phyloP scores from a whole-genome alignment of 2,329 filamentous ascomycete species.

The Aspergillus texensis region DNA sequence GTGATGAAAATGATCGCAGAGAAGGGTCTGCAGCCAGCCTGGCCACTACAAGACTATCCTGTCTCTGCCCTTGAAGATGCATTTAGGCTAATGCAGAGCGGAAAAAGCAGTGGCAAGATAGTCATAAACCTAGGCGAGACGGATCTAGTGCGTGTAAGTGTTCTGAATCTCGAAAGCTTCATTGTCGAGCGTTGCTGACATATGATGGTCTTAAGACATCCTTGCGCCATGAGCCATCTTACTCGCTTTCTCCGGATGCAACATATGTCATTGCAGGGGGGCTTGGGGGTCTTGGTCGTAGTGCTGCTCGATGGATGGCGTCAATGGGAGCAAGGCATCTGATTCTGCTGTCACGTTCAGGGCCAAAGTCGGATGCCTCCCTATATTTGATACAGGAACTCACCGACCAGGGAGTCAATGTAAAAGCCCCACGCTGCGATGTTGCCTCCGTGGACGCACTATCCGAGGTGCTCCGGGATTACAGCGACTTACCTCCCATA shows the following conservation, averaged over 20 bases:
- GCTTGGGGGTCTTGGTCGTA: conserved; percentile 36
- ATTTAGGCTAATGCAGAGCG: no score
- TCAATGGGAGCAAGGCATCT: conserved; percentile 37
- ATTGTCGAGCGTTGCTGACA: no score
- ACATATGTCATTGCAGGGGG: conserved; percentile 39
- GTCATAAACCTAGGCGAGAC: no score
- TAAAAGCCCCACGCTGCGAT: conserved; percentile 9
- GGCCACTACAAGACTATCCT: no score
- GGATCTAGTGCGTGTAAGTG: no score
- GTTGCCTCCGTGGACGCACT: not conserved
- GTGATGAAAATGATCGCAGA: no score
- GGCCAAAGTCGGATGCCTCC: not conserved
- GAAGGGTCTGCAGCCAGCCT: no score
- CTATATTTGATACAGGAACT: conserved; percentile 9
- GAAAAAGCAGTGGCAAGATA: no score
- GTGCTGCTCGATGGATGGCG: conserved; percentile 35
- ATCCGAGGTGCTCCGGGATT: not conserved
- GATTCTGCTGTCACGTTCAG: conserved; percentile 28
- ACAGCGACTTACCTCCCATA: conserved; percentile 9
- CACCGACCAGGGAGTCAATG: conserved; percentile 1
- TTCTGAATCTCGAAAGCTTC: no score
- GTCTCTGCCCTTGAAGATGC: no score
- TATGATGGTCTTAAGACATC: conserved; percentile 2
- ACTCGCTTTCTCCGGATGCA: conserved; percentile 13
- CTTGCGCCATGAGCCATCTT: conserved; percentile 5